Conservation (phyloP, 1,139 yeast species). For the Debaryomyces nepalensis region DNA sequence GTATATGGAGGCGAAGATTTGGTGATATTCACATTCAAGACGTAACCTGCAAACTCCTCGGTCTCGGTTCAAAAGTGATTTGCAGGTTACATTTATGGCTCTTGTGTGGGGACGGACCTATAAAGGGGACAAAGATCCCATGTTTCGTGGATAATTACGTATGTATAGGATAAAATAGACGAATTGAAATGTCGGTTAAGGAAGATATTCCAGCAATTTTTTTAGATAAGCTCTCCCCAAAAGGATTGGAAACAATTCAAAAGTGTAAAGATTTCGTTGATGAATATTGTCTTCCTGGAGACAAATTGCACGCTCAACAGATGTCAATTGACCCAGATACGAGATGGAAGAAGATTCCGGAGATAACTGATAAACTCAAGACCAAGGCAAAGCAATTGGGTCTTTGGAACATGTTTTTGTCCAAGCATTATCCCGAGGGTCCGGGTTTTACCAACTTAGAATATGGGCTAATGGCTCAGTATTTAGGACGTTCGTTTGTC, state of each 20-base stretch:
- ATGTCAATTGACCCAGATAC: conserved; percentile 42
- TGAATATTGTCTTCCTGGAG: conserved; percentile 65
- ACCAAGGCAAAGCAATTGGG: conserved; percentile 59
- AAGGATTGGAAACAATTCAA: conserved; percentile 56
- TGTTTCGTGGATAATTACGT: too few relatives aligned
- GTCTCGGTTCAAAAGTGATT: conserved; percentile 1
- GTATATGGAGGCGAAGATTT: conserved; percentile 7
- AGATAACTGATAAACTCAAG: conserved; percentile 57
- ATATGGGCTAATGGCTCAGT: conserved; percentile 73
- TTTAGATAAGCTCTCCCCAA: conserved; percentile 48
- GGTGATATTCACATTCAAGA: conserved; percentile 4
- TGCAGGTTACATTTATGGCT: conserved; percentile 9
- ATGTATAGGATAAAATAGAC: background rate
- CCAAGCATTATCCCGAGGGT: conserved; percentile 61
- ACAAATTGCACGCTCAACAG: conserved; percentile 46
- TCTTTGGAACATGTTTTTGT: conserved; percentile 68
- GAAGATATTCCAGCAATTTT: conserved; percentile 52
- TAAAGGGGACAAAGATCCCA: too few relatives aligned
- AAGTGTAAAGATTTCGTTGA: conserved; percentile 58
- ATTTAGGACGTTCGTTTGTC: conserved; percentile 58
- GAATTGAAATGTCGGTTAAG: conserved; percentile 32
- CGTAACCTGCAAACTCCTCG: conserved; percentile 11
- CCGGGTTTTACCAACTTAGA: conserved; percentile 70
- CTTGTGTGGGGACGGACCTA: conserved; percentile 13
- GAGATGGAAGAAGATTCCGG: conserved; percentile 59